These are phyloP conservation scores for Trichoderma sp. DNA, from an alignment of 2,329 filamentous ascomycete species.

Conservation along the genomic window DNA sequence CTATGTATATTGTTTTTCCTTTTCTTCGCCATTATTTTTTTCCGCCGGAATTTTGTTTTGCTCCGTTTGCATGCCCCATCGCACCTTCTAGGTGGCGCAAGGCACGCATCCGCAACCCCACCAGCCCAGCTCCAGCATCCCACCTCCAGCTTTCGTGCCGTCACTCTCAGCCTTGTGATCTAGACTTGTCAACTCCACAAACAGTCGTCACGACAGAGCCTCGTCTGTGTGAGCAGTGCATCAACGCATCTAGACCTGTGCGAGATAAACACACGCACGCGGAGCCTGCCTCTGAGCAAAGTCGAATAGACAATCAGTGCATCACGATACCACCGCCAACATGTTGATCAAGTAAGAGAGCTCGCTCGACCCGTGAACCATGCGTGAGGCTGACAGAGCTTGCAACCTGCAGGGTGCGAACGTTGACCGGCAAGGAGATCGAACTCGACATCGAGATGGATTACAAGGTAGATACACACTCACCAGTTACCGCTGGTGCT, in stretches of 20 bases:
- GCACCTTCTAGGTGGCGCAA: not conserved
- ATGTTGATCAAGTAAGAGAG: constrained; percentile 52
- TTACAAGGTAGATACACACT: constrained; percentile 66
- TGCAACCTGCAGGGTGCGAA: constrained; percentile 70
- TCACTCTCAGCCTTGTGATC: constrained; percentile 17
- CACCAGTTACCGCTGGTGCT: not conserved
- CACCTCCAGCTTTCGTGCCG: constrained; percentile 11
- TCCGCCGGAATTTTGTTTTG: not conserved
- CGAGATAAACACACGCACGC: not conserved
- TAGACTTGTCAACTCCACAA: not conserved
- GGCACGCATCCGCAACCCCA: constrained; percentile 7
- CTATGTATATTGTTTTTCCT: not conserved
- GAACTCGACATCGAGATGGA: constrained; percentile 94
- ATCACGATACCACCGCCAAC: constrained; percentile 18
- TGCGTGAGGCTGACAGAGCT: constrained; percentile 25
- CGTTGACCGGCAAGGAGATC: constrained; percentile 97
- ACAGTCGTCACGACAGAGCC: not conserved
- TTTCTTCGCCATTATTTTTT: not conserved
- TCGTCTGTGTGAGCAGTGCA: not conserved
- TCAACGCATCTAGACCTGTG: not conserved
- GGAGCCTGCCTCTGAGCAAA: not conserved
- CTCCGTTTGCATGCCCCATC: not conserved
- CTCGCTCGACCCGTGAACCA: not conserved
- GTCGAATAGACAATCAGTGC: not conserved
- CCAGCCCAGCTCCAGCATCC: constrained; percentile 13